Conservation (phyloP, 345 rosid genomes). For the sweet orange (Citrus sinensis) region DVS_A1.0 CM039163.1:50323001-50323500, state of each 20-base stretch:
- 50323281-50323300: neutral
- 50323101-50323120: constrained; percentile 8
- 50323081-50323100: constrained; percentile 25
- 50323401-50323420: neutral
- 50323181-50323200: constrained; percentile 11
- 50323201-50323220: constrained; percentile 9
- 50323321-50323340: neutral
- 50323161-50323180: constrained; percentile 36
- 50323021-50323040: constrained; percentile 33
- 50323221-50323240: neutral
- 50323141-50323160: constrained; percentile 1
- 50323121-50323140: constrained; percentile 6
- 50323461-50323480: neutral
- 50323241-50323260: neutral
- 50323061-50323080: constrained; percentile 16
- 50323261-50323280: neutral
- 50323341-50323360: neutral
- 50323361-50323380: neutral
- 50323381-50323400: neutral
- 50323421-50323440: neutral
- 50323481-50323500: neutral
- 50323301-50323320: neutral
- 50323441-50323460: neutral
- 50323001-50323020: constrained; percentile 52
- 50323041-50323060: constrained; percentile 3